Conservation (phyloP, 495 filamentous ascomycete species). For the Glutinoglossum americanum region DNA sequence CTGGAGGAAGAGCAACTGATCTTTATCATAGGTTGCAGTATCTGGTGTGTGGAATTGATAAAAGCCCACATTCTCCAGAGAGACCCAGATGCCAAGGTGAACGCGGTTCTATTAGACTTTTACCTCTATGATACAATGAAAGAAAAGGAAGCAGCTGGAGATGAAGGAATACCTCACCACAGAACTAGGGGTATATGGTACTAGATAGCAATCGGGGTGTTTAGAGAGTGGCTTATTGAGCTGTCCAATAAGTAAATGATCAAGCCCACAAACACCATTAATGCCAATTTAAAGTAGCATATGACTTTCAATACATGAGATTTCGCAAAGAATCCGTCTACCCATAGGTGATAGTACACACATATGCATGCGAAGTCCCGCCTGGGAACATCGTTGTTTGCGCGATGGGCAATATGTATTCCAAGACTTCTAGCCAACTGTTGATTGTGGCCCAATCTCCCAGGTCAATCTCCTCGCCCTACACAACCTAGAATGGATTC, state of each 20-base stretch:
- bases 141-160: slow-evolving; percentile 38
- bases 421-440: too few relatives aligned
- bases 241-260: too few relatives aligned
- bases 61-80: slow-evolving; percentile 52
- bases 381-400: too few relatives aligned
- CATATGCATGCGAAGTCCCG: too few relatives aligned
- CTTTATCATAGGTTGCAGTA: slow-evolving; percentile 37
- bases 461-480: background rate
- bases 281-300: background rate
- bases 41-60: slow-evolving; percentile 88
- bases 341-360: too few relatives aligned
- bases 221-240: too few relatives aligned
- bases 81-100: slow-evolving; percentile 51
- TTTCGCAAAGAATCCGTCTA: too few relatives aligned
- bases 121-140: slow-evolving; percentile 92
- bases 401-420: too few relatives aligned
- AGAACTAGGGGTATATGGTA: slow-evolving; percentile 94
- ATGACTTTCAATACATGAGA: too few relatives aligned
- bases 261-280: background rate
- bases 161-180: slow-evolving; percentile 54
- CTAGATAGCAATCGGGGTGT: slow-evolving; percentile 19
- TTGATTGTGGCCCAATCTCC: background rate
- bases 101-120: slow-evolving; percentile 89
- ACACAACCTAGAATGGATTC: background rate
- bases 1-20: background rate